Base-by-base conservation (phyloP, 2,329 filamentous ascomycete species). In the Plectosphaerella sp. region DNA sequence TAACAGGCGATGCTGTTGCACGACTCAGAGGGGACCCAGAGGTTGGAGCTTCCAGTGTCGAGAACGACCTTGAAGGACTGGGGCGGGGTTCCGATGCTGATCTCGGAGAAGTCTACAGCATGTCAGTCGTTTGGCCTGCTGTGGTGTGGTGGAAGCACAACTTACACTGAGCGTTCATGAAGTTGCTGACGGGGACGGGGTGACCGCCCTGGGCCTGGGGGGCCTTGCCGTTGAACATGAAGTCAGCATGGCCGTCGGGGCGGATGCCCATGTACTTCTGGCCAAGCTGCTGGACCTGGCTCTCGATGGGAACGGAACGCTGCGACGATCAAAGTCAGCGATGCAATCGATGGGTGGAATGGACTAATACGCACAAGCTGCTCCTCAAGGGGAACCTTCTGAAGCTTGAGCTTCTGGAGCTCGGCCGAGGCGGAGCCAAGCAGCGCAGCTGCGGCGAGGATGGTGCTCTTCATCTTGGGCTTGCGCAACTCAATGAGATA, bases 11-110 rank as follows among this genome's bases (percentile, higher is more conserved):
- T 99, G 67, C 92, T 97, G 67, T 83, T 86, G 73, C 95, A 99
- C 67, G 91, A 80, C 52, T 83, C 79, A 22, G 92, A 96, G 39
- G 95, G 95, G 55, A 99, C 92, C 95, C 95, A 99, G 58, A 99
- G 83, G 80, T 99, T 99, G 71, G 94, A 97, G 81, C 91, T 97
- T 64, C 94, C 94, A 25, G 94, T 99, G 72, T 99, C 94, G 59
- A 99, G 87, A 59, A 99, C 88, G 61, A 99, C 95, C 83, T 99
- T 99, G 86, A 99, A 99, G 62, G 76, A 81, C 78, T 99, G 94
- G 35, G 94, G 87, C 59, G 94, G 94, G 47, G 87, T 93, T 59
- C 94, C 94, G 70, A 99, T 84, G 62, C 84, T 82, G 71, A 99
- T 97, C 73, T 97, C 91, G 61, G 93, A 95, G 84, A 96, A 99